phyloP scores from a whole-genome alignment of 2,329 filamentous ascomycete genomes.

The Catunica adiposa region DNA sequence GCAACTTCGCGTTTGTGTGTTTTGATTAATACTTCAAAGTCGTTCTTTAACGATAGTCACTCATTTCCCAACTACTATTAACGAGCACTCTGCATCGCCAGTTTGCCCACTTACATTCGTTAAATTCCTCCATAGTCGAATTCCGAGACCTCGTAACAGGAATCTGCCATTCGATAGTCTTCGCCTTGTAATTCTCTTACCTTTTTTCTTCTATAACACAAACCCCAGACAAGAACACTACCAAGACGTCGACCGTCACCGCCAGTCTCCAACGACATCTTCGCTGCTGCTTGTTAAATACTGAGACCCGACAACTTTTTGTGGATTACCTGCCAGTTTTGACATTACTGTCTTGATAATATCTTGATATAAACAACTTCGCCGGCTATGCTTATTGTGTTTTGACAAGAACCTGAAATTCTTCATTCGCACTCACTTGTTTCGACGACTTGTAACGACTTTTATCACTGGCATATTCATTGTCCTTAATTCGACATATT shows the following conservation, averaged over 20 bases:
- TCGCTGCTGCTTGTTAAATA: no score
- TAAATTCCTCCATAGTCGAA: neutral
- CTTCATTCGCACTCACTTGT: neutral
- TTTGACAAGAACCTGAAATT: neutral
- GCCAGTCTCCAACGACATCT: neutral
- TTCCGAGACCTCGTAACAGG: neutral
- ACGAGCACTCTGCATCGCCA: neutral
- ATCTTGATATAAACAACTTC: neutral
- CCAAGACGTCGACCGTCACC: slow-evolving; percentile 7
- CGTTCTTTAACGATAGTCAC: neutral
- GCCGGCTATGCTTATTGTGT: neutral
- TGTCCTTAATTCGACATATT: neutral
- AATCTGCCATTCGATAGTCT: neutral
- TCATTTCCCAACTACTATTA: slow-evolving; percentile 1
- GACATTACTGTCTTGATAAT: neutral
- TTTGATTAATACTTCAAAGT: slow-evolving; percentile 7
- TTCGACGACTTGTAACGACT: neutral
- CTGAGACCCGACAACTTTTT: no score
- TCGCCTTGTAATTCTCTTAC: neutral
- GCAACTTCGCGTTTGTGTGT: slow-evolving; percentile 17
- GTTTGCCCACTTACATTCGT: neutral
- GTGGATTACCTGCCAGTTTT: neutral
- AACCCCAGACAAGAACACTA: neutral
- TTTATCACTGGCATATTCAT: neutral
- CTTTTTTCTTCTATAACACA: neutral